Percentiles rank a stretch among this genome's conserved stretches.
Conservation (phyloP, 202 grass and related monocot species). For the Schoenoplectus tabernaemontani region DNA sequence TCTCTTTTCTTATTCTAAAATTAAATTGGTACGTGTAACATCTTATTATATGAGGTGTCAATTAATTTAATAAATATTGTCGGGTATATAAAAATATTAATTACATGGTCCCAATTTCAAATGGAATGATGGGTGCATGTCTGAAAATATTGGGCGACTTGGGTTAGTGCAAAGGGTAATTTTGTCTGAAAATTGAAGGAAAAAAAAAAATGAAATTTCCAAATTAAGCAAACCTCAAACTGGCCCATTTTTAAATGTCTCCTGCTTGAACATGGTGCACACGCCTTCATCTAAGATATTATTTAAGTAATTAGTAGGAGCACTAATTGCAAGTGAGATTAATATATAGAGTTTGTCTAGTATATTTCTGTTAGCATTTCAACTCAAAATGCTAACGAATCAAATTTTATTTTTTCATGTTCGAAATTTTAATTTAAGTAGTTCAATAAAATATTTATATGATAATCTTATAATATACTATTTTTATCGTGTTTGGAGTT, state of each 20-base stretch:
- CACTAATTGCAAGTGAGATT: too few species aligned
- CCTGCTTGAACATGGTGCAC: background rate
- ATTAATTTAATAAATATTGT: constrained; percentile 1
- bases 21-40: background rate
- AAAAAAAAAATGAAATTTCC: background rate
- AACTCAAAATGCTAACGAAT: too few species aligned
- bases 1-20: background rate
- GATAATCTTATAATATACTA: too few species aligned
- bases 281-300: background rate
- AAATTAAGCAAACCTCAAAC: background rate
- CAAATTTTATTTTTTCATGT: too few species aligned
- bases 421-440: too few species aligned
- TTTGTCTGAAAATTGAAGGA: background rate
- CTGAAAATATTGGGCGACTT: background rate
- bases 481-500: too few species aligned
- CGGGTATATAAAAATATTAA: background rate
- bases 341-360: too few species aligned
- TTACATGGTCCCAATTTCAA: background rate
- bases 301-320: too few species aligned
- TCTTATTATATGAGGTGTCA: background rate
- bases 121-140: background rate
- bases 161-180: background rate
- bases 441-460: too few species aligned
- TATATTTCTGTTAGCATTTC: too few species aligned
- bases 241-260: background rate